Conservation (phyloP, 2,329 filamentous ascomycete genomes). For the Talaromyces verruculosus region DNA sequence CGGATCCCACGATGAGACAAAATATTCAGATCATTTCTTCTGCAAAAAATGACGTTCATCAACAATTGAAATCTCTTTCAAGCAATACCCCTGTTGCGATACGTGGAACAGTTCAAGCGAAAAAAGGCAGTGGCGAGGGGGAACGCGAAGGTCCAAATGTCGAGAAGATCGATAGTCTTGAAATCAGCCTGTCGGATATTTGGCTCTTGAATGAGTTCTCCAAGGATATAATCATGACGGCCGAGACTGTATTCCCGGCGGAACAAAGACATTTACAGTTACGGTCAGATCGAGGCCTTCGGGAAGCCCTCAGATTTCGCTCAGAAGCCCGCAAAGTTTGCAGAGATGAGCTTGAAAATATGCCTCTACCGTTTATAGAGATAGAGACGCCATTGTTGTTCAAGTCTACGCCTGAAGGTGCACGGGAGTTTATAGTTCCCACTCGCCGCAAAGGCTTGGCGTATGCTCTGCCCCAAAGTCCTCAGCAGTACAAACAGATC, state of each 20-base stretch:
- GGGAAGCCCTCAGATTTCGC: conserved; percentile 70
- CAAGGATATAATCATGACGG: conserved; percentile 71
- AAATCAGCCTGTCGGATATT: conserved; percentile 64
- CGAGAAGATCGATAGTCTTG: conserved; percentile 46
- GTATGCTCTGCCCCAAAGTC: conserved; percentile 92
- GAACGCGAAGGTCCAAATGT: conserved; percentile 33
- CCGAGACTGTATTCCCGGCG: conserved; percentile 70
- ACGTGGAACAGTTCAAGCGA: conserved; percentile 49
- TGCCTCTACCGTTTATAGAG: conserved; percentile 63
- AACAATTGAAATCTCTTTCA: conserved; percentile 46
- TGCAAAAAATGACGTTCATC: conserved; percentile 37
- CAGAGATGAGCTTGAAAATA: conserved; percentile 55
- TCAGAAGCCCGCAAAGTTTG: conserved; percentile 57
- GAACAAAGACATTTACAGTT: conserved; percentile 81
- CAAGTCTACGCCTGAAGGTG: conserved; percentile 96
- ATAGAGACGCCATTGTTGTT: conserved; percentile 93
- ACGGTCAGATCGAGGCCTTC: conserved; percentile 68
- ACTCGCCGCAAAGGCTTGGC: conserved; percentile 72
- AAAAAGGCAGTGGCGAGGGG: conserved; percentile 32
- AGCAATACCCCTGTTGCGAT: conserved; percentile 58
- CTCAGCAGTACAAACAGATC: conserved; percentile 98
- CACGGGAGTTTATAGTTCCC: conserved; percentile 90
- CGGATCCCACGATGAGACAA: conserved; percentile 44
- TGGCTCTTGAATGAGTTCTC: conserved; percentile 71
- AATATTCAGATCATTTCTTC: conserved; percentile 54